Evolutionary conservation across 1,284 basidiomycete genomes (phyloP), one percentile per base, ranked within the genome.

Genomic region (Cutaneotrichosporon dermatis): DNA sequence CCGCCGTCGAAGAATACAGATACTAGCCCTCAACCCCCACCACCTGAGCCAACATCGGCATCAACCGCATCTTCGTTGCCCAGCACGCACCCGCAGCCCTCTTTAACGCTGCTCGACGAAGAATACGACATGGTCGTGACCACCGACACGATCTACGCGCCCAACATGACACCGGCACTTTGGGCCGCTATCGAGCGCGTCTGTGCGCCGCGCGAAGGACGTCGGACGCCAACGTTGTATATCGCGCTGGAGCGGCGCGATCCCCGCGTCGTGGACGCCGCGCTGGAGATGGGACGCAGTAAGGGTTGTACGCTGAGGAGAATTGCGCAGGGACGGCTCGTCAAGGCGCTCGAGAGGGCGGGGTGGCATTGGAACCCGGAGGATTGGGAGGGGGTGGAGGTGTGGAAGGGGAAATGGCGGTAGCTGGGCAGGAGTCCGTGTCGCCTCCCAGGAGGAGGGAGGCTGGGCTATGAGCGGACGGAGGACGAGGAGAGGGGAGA

Each of bases 61-160:
- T 25, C 25, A 3, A 25, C 25, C 2, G 2, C 25, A 3, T 25
- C 25, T 25, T 25, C 25, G 25, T 25, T 25, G 25, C 25, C 25
- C 25, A 25, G 25, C 25, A 3, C 25, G 3, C 25, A 2, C 25
- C 25, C 25, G 25, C 2, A 25, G 25, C 25, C 44, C 15, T 46
- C 44, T 0, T 42, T 36, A n/a, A 42, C 54, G 4, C 16, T 46
- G 4, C 39, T 55, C 12, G 58, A 52, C n/a, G 40, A 44, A 6
- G 49, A 43, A n/a, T 55, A 88, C 78, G 88, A 93, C 76, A 80
- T 92, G 61, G 86, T 95, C 64, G 75, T 90, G 58, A 87, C 90
- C 13, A 86, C 91, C 58, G 92, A 96, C 76, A 94, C 92, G 0
- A 79, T 94, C 55, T 95, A 93, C 74, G 76, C 82, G 36, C 72